phyloP scores from a whole-genome alignment of 2,329 filamentous ascomycete genomes.

The Fusarium solani-melongenae region DNA sequence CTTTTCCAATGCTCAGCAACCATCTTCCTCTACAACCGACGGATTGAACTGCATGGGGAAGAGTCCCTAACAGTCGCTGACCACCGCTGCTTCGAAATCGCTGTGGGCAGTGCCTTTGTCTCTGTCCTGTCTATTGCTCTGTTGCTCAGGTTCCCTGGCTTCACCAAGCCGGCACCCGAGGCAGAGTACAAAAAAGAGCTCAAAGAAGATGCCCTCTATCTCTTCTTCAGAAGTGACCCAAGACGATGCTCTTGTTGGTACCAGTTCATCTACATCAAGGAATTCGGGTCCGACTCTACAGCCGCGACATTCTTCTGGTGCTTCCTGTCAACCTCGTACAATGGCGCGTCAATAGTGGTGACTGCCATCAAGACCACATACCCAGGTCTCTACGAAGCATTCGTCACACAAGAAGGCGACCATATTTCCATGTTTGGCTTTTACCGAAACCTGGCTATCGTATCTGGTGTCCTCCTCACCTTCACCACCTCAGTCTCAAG shows the following conservation, averaged over 20 bases:
- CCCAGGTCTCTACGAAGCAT: not conserved
- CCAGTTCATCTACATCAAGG: not conserved
- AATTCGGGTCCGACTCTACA: not conserved
- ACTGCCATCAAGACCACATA: not conserved
- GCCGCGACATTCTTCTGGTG: not conserved
- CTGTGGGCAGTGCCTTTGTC: conserved; percentile 4
- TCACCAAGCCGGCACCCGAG: not conserved
- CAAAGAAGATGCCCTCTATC: not conserved
- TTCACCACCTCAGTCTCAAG: not conserved
- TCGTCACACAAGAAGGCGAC: not conserved
- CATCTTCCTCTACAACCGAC: conserved; percentile 10
- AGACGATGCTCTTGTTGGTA: not conserved
- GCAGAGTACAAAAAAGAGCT: not conserved
- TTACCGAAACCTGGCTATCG: not conserved
- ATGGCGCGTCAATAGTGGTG: not conserved
- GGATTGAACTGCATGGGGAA: not conserved
- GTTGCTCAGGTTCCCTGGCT: conserved; percentile 15
- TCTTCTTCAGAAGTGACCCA: not conserved
- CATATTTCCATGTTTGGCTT: not conserved
- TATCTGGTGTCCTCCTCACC: not conserved
- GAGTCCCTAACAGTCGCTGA: conserved; percentile 12
- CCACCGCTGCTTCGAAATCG: conserved; percentile 18
- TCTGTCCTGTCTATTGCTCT: conserved; percentile 8
- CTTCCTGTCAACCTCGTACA: not conserved
- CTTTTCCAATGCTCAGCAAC: conserved; percentile 15